Evolutionary conservation across 2,329 filamentous ascomycete species (phyloP), one percentile per base, ranked within the genome.

Genomic region (Stemphylium beticola): DNA sequence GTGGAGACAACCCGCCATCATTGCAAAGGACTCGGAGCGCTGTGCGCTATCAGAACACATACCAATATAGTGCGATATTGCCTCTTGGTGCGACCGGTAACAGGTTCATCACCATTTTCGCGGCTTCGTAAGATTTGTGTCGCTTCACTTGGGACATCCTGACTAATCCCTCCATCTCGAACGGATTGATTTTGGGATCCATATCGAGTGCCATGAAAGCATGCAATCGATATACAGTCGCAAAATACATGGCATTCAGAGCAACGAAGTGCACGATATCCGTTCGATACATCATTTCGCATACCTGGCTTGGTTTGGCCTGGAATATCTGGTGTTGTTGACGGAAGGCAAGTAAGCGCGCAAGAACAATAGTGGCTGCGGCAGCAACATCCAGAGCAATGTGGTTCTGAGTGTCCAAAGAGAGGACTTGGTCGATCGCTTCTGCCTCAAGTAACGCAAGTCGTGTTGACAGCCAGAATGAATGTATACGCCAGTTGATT

Each of bases 181-280:
- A 67, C 0, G 67, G 61, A 43, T 66, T 66, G 9, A 59, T 43
- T 4, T 54, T 46, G 1, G 60, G 41, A 17, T 62, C 58, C 53
- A 58, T 53, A 9, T 57, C 60, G 11, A 66, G 36, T 2, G 42
- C 53, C 17, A 58, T 24, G 44, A 66, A 60, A 7, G 62, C 55
- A 17, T 68, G 52, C 9, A 66, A 12, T 18, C 65, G 57, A 34
- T 62, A 67, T 4, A 66, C 58, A 12, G 64, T 67, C 4, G 64
- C 59, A 36, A 71, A 71, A 39, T 68, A 71, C 5, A 60, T 55
- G 12, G 62, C 62, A 41, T 71, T 66, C 2, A 68, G 47, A 3
- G 20, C 33, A 18, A 68, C 45, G 2, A 55, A 49, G 34, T 71
- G 68, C 4, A 61, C 45, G 2, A 71, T 48, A 38, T 71, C 68